Percentiles rank a stretch among this genome's conserved stretches.
phyloP scores from a whole-genome alignment of 148 eudicot genomes.

The Chenopodium formosanum region DNA sequence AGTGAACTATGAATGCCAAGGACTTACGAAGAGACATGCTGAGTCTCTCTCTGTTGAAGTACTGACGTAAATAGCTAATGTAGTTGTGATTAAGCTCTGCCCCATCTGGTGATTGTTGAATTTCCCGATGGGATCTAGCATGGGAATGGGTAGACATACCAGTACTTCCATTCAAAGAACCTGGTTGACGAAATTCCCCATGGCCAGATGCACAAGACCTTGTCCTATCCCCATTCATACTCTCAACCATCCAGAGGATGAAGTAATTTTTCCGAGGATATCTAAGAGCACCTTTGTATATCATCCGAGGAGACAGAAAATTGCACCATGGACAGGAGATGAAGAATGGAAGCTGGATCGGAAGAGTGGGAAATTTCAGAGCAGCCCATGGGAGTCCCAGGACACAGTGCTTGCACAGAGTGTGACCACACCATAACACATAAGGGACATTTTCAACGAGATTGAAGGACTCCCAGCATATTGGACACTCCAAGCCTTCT shows the following conservation, averaged over 20 bases:
- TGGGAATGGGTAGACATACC: constrained; percentile 22
- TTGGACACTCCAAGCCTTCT: constrained; percentile 61
- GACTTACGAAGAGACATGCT: constrained; percentile 49
- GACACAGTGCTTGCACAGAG: constrained; percentile 59
- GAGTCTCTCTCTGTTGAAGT: constrained; percentile 32
- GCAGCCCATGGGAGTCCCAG: constrained; percentile 61
- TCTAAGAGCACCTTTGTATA: constrained; percentile 48
- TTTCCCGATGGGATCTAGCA: constrained; percentile 15
- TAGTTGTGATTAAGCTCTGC: constrained; percentile 22
- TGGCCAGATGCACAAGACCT: constrained; percentile 28
- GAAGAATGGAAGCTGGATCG: constrained; percentile 64
- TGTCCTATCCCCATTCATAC: constrained; percentile 59
- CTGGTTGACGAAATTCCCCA: constrained; percentile 29
- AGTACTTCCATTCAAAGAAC: constrained; percentile 23
- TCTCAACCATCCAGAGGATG: constrained; percentile 73
- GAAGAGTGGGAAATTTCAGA: constrained; percentile 48
- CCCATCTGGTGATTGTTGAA: constrained; percentile 12
- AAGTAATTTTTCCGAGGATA: constrained; percentile 63
- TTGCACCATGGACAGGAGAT: constrained; percentile 71
- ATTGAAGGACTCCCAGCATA: constrained; percentile 68
- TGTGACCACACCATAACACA: constrained; percentile 68
- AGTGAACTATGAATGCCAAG: constrained; percentile 49
- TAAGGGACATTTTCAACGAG: constrained; percentile 67
- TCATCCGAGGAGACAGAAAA: constrained; percentile 41
- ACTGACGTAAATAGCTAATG: constrained; percentile 7